Conservation (phyloP, 345 rosid genomes). For the Psidium guajava region DNA sequence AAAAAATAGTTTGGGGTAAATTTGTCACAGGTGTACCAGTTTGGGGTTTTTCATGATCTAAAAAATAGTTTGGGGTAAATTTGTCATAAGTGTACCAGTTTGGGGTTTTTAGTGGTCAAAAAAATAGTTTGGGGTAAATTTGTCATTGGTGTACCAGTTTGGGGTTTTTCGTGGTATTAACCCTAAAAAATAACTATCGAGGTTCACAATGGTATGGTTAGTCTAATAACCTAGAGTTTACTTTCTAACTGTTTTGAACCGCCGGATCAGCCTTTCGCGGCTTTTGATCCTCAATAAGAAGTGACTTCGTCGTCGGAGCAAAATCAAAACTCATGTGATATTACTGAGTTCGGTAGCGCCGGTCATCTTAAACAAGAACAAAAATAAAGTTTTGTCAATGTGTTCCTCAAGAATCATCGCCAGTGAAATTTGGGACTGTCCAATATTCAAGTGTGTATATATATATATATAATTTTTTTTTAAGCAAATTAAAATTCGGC, state of each 20-base stretch:
- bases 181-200: too few relatives aligned
- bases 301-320: fast-evolving
- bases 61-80: too few relatives aligned
- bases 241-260: not conserved
- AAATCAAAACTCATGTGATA: not conserved
- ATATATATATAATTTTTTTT: not conserved
- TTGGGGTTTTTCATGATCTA: too few relatives aligned
- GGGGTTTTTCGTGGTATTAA: too few relatives aligned
- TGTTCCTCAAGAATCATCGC: not conserved
- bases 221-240: not conserved
- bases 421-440: not conserved
- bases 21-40: too few relatives aligned
- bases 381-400: not conserved
- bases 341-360: fast-evolving
- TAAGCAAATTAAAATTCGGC: not conserved
- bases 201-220: not conserved
- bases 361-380: not conserved
- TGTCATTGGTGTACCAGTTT: too few relatives aligned
- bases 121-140: too few relatives aligned
- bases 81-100: too few relatives aligned
- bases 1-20: too few relatives aligned
- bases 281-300: not conserved
- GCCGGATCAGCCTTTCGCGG: too few relatives aligned
- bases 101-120: too few relatives aligned
- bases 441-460: not conserved